A percentile compares a stretch with the other conserved stretches of the same genome.
These are phyloP conservation scores for Mortierella sp. DNA, from an alignment of 371 early-diverging fungal genomes.

Conservation along the genomic window DNA sequence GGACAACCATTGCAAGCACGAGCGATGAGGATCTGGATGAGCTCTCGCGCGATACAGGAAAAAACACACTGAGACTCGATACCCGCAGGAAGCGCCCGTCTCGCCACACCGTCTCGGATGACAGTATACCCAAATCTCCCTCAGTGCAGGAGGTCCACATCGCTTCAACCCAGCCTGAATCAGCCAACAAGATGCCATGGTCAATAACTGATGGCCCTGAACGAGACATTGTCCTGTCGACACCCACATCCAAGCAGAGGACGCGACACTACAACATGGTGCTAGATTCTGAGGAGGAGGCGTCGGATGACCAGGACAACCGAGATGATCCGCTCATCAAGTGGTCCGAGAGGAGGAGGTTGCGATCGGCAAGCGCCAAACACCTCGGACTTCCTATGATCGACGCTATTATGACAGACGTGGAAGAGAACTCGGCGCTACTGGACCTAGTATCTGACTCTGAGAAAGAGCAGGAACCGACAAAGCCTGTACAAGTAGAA, in stretches of 20 bases:
- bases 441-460: conserved; percentile 33
- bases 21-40: conserved; percentile 38
- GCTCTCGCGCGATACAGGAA: conserved; percentile 21
- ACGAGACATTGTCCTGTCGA: conserved; percentile 40
- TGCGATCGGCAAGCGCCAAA: not conserved
- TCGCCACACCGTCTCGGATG: conserved; percentile 29
- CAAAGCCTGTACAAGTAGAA: not conserved
- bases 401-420: not conserved
- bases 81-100: not conserved
- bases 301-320: conserved; percentile 19
- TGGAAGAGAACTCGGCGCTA: not conserved
- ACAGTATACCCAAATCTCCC: conserved; percentile 29
- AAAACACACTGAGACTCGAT: conserved; percentile 6
- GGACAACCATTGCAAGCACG: conserved; percentile 14
- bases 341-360: conserved; percentile 9
- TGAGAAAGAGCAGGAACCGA: conserved; percentile 20
- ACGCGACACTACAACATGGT: conserved; percentile 44
- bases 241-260: conserved; percentile 42
- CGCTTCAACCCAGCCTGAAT: not conserved
- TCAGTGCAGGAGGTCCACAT: not conserved
- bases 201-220: conserved; percentile 41
- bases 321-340: not conserved
- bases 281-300: conserved; percentile 42
- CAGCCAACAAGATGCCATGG: conserved; percentile 44
- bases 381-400: conserved; percentile 35